Percentiles rank a stretch among this genome's conserved stretches.
These are phyloP conservation scores for Tausonia pullulans DNA, from an alignment of 1,284 basidiomycete species.

Conservation along the genomic window DNA sequence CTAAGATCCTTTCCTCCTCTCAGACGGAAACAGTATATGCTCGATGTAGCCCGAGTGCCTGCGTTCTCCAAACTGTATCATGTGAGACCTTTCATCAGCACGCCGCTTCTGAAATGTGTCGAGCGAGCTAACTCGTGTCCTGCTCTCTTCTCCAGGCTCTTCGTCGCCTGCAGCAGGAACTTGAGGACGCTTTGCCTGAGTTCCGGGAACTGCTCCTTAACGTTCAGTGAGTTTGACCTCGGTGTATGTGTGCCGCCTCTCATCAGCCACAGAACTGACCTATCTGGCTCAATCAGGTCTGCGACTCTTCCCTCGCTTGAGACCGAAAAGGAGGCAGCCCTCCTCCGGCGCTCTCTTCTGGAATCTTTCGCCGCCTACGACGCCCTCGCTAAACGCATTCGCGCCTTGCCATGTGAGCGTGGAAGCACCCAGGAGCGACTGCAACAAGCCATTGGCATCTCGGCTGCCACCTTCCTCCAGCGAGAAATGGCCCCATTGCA, in stretches of 20 bases:
- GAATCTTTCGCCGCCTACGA: conserved; percentile 82
- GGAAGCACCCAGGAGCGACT: conserved; percentile 71
- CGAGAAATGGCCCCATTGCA: conserved; percentile 78
- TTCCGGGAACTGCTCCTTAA: conserved; percentile 56
- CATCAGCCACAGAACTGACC: background rate
- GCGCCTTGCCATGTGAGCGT: conserved; percentile 50
- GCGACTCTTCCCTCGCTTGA: background rate
- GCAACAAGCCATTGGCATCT: conserved; percentile 64
- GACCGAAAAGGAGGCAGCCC: conserved; percentile 23
- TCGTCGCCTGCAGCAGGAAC: conserved; percentile 62
- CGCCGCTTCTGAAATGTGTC: background rate
- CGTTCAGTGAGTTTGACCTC: conserved; percentile 40
- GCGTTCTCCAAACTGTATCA: conserved; percentile 59
- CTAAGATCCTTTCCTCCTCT: background rate
- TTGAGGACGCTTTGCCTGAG: conserved; percentile 53
- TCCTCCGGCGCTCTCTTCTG: conserved; percentile 39
- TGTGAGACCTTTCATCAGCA: conserved; percentile 33
- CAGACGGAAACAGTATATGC: conserved; percentile 68
- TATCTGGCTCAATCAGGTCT: background rate
- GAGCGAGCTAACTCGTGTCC: background rate
- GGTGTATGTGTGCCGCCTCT: background rate
- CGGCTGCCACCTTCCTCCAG: conserved; percentile 71
- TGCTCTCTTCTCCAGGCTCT: conserved; percentile 44
- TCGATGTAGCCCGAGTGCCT: conserved; percentile 53
- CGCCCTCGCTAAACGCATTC: conserved; percentile 70